A percentile compares a stretch with the other conserved stretches of the same genome.
Evolutionary conservation across 2,329 filamentous ascomycete genomes (phyloP).

Genomic region (Acrocalymma vagum): DNA sequence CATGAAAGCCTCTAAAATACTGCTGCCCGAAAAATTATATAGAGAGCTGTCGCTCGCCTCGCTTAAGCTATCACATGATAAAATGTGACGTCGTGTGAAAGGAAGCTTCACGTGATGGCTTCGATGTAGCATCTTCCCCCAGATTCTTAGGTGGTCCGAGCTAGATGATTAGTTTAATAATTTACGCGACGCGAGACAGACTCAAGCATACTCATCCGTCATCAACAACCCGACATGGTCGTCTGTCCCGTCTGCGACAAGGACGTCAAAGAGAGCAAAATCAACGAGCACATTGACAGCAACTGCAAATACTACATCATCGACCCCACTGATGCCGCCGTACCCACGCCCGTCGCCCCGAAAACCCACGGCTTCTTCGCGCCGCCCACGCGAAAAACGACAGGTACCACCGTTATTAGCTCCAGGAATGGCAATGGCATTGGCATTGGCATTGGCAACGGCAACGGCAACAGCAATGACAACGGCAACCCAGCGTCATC

Average conservation of each 20-base stretch:
- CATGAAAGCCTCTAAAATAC: too few species aligned
- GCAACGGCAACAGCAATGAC: too few species aligned
- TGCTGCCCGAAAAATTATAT: too few species aligned
- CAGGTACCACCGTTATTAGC: too few species aligned
- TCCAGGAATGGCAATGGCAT: too few species aligned
- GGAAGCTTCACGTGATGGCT: too few species aligned
- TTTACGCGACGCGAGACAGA: constrained; percentile 34
- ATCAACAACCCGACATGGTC: constrained; percentile 60
- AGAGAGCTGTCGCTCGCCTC: too few species aligned
- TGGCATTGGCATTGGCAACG: too few species aligned
- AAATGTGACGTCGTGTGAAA: too few species aligned
- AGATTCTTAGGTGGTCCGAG: constrained; percentile 10
- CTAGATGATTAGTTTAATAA: too few species aligned
- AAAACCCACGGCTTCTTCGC: constrained; percentile 63
- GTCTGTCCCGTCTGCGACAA: constrained; percentile 84
- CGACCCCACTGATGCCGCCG: constrained; percentile 44
- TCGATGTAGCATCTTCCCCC: too few species aligned
- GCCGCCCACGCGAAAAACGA: constrained; percentile 58
- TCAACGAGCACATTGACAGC: constrained; percentile 92
- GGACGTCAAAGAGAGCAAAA: constrained; percentile 74
- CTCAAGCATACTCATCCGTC: constrained; percentile 14
- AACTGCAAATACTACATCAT: constrained; percentile 75
- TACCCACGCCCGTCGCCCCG: constrained; percentile 40
- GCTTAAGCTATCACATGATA: too few species aligned
- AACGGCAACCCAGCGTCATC: constrained; percentile 29